Evolutionary conservation across 345 rosid genomes (phyloP).

Genomic region (Pugionium dolabratum): DNA sequence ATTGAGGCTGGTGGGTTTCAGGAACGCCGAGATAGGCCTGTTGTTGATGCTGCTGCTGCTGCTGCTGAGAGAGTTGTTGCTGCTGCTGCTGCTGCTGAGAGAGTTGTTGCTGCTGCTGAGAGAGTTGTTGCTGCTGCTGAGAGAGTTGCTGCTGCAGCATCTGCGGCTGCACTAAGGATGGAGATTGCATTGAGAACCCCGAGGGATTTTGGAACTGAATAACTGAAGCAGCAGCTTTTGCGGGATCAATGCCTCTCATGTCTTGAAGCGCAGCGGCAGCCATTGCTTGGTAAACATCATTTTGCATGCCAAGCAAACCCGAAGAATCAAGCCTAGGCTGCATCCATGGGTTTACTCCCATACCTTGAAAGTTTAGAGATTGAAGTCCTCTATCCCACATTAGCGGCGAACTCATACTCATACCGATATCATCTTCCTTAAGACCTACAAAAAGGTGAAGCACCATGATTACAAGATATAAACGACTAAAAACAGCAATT

Average conservation of each 20-base stretch:
- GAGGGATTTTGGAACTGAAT: slow-evolving; percentile 75
- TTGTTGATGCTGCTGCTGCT: slow-evolving; percentile 25
- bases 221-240: slow-evolving; percentile 54
- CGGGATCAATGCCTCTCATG: slow-evolving; percentile 68
- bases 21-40: slow-evolving; percentile 35
- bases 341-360: slow-evolving; percentile 87
- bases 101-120: too few species aligned
- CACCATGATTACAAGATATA: slow-evolving; percentile 4
- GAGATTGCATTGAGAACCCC: slow-evolving; percentile 53
- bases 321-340: slow-evolving; percentile 82
- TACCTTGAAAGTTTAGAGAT: slow-evolving; percentile 66
- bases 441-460: slow-evolving; percentile 48
- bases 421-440: slow-evolving; percentile 73
- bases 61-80: too few species aligned
- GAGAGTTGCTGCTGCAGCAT: slow-evolving; percentile 64
- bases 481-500: slow-evolving; percentile 4
- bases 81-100: too few species aligned
- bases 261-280: slow-evolving; percentile 92
- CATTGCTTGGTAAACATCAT: slow-evolving; percentile 87
- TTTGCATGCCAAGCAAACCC: slow-evolving; percentile 74
- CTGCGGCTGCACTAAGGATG: slow-evolving; percentile 61
- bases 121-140: slow-evolving; percentile 27
- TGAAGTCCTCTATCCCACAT: slow-evolving; percentile 83
- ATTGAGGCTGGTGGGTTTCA: slow-evolving; percentile 26
- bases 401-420: slow-evolving; percentile 70